Base-by-base conservation (phyloP, 2,329 filamentous ascomycete species). In the Claviceps pusilla region DNA sequence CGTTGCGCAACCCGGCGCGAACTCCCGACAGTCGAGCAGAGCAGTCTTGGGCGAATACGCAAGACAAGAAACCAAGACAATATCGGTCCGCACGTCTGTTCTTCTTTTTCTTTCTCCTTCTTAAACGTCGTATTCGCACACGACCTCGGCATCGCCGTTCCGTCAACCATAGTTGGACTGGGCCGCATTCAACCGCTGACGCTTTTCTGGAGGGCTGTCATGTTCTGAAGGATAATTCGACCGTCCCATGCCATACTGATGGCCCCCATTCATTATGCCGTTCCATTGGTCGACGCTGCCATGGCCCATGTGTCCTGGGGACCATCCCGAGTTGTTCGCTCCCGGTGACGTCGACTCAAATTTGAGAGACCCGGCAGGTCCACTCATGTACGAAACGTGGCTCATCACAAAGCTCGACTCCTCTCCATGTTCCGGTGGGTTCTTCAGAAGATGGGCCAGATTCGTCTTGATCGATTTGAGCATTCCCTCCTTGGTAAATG, bases 401-500 rank as follows among this genome's bases (percentile, higher is more conserved):
- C 64, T 61, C 37, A 67, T 63, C 49, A 66, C 63, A 56, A 64
- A 71, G 19, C 65, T 66, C 4, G 64, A 62, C 59, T 28, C 67
- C 5, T 69, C 68, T 48, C 71, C 68, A 24, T 78, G 74, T 0
- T 65, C 63, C 3, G 74, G 71, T 4, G 77, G 76, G 55, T 81
- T 79, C 64, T 88, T 89, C 65, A 94, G 83, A 57, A 95, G 76
- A 65, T 89, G 85, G n/a, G 81, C 78, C 51, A 97, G 75, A 65
- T 96, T 89, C 65, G 91, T 94, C 68, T 93, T 87, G 35, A 98
- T 76, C 71, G 95, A 86, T 59, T 85, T 83, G 54, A 88, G 77
- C 73, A 93, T 87, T 43, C 86, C 87, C 60, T 89, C 86, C 62
- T 86, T 85, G 4, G 93, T 98, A 67, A 98, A 98, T 0, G 93